phyloP scores from a whole-genome alignment of 176 grass and related monocot species.

The Cymbopogon citratus region DNA sequence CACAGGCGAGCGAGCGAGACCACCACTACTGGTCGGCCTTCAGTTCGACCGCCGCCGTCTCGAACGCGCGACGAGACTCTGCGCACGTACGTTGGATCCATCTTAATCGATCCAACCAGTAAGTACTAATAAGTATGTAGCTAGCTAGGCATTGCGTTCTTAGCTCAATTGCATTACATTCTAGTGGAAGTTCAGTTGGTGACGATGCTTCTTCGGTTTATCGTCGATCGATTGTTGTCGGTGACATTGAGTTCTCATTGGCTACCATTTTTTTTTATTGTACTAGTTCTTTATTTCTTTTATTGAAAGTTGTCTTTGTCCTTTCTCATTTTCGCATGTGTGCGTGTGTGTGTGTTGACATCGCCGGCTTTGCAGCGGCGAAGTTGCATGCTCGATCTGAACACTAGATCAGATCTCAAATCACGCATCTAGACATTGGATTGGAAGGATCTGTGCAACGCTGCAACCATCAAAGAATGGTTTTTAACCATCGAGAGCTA shows the following conservation, averaged over 20 bases:
- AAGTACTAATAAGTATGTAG: constrained; percentile 10
- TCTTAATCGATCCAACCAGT: background rate
- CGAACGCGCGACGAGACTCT: background rate
- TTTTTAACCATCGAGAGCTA: background rate
- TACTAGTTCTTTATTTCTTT: background rate
- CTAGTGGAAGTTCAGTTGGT: background rate
- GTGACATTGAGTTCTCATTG: constrained; percentile 4
- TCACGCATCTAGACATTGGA: background rate
- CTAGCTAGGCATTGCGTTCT: background rate
- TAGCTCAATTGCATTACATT: background rate
- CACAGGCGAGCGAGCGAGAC: too few species aligned
- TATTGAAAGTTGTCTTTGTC: background rate
- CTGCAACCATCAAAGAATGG: background rate
- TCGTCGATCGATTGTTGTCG: background rate
- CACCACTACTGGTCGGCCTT: background rate
- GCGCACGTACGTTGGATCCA: background rate
- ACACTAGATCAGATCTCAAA: background rate
- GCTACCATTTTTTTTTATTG: background rate
- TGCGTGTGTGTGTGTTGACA: background rate
- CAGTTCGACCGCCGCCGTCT: background rate
- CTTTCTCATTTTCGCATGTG: background rate
- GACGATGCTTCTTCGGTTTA: background rate
- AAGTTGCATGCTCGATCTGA: background rate
- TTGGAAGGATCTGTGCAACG: background rate
- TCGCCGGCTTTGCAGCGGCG: background rate